Conservation (phyloP, 23 red algal species). For the Cyanidioschyzon merolae region DNA sequence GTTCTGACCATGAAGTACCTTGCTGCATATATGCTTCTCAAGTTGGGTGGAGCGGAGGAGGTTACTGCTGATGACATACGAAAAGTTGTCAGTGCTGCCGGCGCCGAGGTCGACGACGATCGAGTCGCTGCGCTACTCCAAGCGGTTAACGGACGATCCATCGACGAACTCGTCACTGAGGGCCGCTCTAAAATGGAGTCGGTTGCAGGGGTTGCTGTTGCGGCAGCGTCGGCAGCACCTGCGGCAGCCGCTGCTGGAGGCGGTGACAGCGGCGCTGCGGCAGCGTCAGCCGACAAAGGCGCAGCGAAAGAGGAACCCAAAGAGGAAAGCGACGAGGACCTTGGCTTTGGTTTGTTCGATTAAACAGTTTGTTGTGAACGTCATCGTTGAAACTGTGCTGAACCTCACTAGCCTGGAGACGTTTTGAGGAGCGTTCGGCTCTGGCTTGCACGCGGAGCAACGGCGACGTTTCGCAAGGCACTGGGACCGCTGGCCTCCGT, state of each 20-base stretch:
- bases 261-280: background rate
- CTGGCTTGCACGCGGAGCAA: too few relatives aligned
- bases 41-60: background rate
- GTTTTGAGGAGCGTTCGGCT: too few relatives aligned
- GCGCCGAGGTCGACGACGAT: conserved; percentile 25
- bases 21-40: conserved; percentile 19
- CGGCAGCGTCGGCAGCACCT: conserved; percentile 9
- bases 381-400: too few relatives aligned
- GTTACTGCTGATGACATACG: conserved; percentile 12
- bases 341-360: conserved; percentile 40
- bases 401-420: too few relatives aligned
- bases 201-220: background rate
- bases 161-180: conserved; percentile 23
- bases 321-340: conserved; percentile 36
- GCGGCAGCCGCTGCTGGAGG: conserved; percentile 3
- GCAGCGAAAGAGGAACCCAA: conserved; percentile 24
- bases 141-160: conserved; percentile 15
- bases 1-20: conserved; percentile 29
- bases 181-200: conserved; percentile 19
- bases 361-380: background rate
- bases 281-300: background rate
- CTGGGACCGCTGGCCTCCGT: too few relatives aligned
- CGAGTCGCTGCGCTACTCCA: background rate
- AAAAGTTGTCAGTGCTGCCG: conserved; percentile 19
- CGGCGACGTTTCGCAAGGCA: too few relatives aligned